These are phyloP conservation scores for Fusarium pininemorale DNA, from an alignment of 2,329 filamentous ascomycete genomes.

Conservation along the genomic window DNA sequence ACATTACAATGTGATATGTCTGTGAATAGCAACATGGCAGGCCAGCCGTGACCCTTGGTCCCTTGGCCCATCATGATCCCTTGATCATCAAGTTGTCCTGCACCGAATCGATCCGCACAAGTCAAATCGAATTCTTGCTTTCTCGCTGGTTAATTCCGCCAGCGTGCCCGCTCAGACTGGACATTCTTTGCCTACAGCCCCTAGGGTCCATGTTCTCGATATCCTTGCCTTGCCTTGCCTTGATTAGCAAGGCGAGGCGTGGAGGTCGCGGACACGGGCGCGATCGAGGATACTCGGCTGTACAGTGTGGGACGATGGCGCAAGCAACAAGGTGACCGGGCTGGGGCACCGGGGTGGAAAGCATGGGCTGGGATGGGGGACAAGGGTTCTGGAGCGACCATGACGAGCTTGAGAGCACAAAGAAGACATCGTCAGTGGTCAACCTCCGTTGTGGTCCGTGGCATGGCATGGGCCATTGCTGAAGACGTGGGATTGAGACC, in stretches of 20 bases:
- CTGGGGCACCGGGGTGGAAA: slow-evolving; percentile 38
- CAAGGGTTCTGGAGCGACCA: slow-evolving; percentile 39
- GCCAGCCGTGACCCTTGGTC: slow-evolving; percentile 16
- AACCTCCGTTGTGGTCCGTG: slow-evolving; percentile 31
- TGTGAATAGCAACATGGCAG: slow-evolving; percentile 11
- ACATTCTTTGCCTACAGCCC: slow-evolving; percentile 17
- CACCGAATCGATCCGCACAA: slow-evolving; percentile 29
- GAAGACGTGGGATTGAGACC: slow-evolving; percentile 36
- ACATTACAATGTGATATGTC: slow-evolving; percentile 26
- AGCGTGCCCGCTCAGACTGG: slow-evolving; percentile 12
- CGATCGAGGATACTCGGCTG: slow-evolving; percentile 43
- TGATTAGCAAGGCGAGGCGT: slow-evolving; percentile 41
- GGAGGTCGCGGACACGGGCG: slow-evolving; percentile 40
- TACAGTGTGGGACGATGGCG: slow-evolving; percentile 47
- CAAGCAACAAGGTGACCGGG: slow-evolving; percentile 40
- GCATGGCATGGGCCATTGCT: slow-evolving; percentile 31
- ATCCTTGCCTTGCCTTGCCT: slow-evolving; percentile 35
- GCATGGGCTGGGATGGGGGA: slow-evolving; percentile 34
- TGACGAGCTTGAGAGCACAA: slow-evolving; percentile 35
- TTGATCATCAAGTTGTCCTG: slow-evolving; percentile 20
- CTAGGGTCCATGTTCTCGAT: slow-evolving; percentile 14
- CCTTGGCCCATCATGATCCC: slow-evolving; percentile 27
- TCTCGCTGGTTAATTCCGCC: slow-evolving; percentile 24
- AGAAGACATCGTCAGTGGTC: slow-evolving; percentile 33
- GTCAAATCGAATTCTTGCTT: slow-evolving; percentile 27